These are phyloP conservation scores for Capronia coronata DNA, from an alignment of 2,329 filamentous ascomycete genomes.

Conservation along the genomic window DNA sequence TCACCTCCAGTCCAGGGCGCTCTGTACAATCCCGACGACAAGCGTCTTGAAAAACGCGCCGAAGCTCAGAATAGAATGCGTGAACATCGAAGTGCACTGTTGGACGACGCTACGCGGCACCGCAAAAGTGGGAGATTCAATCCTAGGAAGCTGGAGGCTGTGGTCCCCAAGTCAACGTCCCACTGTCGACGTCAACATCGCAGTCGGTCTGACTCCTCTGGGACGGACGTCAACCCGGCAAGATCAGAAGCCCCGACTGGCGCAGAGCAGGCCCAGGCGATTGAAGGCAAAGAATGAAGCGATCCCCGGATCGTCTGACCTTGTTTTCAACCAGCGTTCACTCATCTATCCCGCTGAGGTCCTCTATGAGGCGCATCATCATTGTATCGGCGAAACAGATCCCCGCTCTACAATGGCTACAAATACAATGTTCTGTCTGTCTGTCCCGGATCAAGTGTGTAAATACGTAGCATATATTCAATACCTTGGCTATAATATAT, in stretches of 20 bases:
- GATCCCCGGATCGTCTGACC: no score
- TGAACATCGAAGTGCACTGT: not conserved
- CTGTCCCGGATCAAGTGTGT: no score
- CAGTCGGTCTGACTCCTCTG: not conserved
- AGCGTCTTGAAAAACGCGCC: slow-evolving; percentile 2
- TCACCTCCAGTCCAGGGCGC: not conserved
- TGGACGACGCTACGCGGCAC: not conserved
- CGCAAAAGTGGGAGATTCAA: not conserved
- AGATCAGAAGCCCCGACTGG: not conserved
- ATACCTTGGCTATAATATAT: no score
- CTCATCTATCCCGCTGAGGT: no score
- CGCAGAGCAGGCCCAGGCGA: not conserved
- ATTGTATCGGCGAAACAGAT: no score
- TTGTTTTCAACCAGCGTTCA: no score
- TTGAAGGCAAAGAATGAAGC: not conserved
- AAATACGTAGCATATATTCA: no score
- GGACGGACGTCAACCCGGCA: not conserved
- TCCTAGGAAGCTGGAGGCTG: not conserved
- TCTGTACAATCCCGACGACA: not conserved
- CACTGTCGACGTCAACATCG: not conserved
- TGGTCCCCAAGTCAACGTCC: not conserved
- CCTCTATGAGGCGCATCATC: no score
- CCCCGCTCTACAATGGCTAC: no score
- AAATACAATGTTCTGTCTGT: no score
- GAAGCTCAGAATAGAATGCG: not conserved